Conservation (phyloP, 2,329 filamentous ascomycete genomes). For the Colletotrichum costaricense region DNA sequence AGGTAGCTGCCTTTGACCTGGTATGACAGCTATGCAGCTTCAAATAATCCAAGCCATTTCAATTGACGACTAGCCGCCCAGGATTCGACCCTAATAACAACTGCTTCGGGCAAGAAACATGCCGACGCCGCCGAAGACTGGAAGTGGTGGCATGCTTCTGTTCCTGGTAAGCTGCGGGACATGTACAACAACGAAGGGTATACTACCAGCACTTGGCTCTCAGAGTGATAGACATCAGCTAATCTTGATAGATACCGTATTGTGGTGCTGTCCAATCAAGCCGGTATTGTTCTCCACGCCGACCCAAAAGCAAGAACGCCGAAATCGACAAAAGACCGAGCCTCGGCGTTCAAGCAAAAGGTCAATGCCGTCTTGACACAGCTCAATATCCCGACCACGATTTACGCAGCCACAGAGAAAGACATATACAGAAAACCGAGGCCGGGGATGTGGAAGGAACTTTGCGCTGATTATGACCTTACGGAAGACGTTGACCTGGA, state of each 20-base stretch:
- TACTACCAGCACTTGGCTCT: conserved; percentile 19
- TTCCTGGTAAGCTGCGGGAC: conserved; percentile 74
- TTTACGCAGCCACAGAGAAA: conserved; percentile 88
- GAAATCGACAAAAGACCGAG: conserved; percentile 71
- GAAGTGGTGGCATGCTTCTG: conserved; percentile 89
- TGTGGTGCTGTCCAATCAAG: conserved; percentile 90
- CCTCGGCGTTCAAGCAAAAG: conserved; percentile 87
- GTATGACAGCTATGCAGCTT: conserved; percentile 46
- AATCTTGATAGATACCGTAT: conserved; percentile 72
- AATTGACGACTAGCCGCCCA: conserved; percentile 44
- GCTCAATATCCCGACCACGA: conserved; percentile 78
- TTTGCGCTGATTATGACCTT: conserved; percentile 69
- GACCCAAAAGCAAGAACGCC: conserved; percentile 74
- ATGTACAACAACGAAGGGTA: conserved; percentile 77
- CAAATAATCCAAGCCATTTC: not conserved
- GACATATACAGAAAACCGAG: conserved; percentile 90
- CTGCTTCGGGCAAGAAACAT: conserved; percentile 84
- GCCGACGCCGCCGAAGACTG: conserved; percentile 79
- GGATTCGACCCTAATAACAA: conserved; percentile 89
- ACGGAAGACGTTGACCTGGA: conserved; percentile 72
- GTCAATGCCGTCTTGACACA: conserved; percentile 75
- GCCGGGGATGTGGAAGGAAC: conserved; percentile 84
- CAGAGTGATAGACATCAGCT: not conserved
- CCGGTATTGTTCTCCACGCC: conserved; percentile 78
- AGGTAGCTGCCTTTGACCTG: conserved; percentile 79